Conservation (phyloP, 805 yeast genomes). For the Starmerella bombicola region DNA sequence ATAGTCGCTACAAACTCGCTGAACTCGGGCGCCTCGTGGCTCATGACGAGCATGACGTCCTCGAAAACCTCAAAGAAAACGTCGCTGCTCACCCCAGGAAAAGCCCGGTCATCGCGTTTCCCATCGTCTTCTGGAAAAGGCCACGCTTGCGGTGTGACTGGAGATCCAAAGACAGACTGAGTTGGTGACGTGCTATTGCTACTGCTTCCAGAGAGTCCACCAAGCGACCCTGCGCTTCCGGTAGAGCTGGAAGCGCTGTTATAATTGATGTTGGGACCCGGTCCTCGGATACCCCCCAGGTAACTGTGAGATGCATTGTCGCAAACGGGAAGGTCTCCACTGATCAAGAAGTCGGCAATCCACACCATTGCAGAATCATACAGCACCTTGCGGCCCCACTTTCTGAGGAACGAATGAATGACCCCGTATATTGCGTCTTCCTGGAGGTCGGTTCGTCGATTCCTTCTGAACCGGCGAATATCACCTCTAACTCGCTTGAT, state of each 20-base stretch:
- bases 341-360: slow-evolving; percentile 79
- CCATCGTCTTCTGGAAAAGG: background rate
- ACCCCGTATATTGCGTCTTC: slow-evolving; percentile 4
- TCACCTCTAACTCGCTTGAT: slow-evolving; percentile 27
- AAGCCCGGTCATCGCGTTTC: background rate
- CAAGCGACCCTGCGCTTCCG: background rate
- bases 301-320: too few species aligned
- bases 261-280: slow-evolving; percentile 5
- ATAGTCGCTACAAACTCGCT: slow-evolving; percentile 49
- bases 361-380: slow-evolving; percentile 77
- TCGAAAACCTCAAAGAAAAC: slow-evolving; percentile 6
- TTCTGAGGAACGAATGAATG: slow-evolving; percentile 40
- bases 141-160: background rate
- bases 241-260: background rate
- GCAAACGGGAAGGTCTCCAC: slow-evolving; percentile 30
- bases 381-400: slow-evolving; percentile 67
- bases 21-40: slow-evolving; percentile 9
- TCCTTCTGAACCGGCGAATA: slow-evolving; percentile 18
- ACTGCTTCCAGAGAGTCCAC: slow-evolving; percentile 29
- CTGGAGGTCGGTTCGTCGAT: background rate
- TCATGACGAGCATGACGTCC: slow-evolving; percentile 14
- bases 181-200: slow-evolving; percentile 25
- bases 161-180: background rate
- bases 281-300: slow-evolving; percentile 35
- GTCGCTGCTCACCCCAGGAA: slow-evolving; percentile 9